A percentile compares a stretch with the other conserved stretches of the same genome.
These are phyloP conservation scores for Alternaria metachromatica DNA, from an alignment of 2,329 filamentous ascomycete species.

Conservation along the genomic window DNA sequence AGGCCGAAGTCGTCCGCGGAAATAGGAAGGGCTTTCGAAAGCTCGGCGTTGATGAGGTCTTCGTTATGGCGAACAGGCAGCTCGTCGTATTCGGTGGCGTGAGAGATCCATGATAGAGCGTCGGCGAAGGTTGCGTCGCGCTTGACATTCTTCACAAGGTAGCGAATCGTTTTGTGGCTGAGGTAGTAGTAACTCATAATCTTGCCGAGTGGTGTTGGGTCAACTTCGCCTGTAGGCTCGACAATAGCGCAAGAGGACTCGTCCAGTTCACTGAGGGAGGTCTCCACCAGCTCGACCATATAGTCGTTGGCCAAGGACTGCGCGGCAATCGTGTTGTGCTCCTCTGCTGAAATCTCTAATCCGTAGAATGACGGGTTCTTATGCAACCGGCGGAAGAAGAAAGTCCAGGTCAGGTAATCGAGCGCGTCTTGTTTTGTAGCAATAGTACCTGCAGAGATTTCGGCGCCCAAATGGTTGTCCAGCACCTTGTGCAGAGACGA, in stretches of 20 bases:
- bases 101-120: slow-evolving; percentile 88
- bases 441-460: slow-evolving; percentile 92
- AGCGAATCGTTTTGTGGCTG: slow-evolving; percentile 91
- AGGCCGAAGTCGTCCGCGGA: slow-evolving; percentile 68
- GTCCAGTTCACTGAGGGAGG: slow-evolving; percentile 80
- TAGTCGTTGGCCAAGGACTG: slow-evolving; percentile 90
- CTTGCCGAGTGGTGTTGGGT: slow-evolving; percentile 89
- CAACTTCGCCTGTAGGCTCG: slow-evolving; percentile 85
- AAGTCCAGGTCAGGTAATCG: slow-evolving; percentile 98
- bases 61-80: slow-evolving; percentile 97
- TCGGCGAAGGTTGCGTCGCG: slow-evolving; percentile 79
- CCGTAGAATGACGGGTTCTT: slow-evolving; percentile 99
- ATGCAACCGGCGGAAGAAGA: slow-evolving; percentile 96
- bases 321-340: slow-evolving; percentile 85
- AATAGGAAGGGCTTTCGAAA: slow-evolving; percentile 82
- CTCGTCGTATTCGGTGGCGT: slow-evolving; percentile 95
- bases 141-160: slow-evolving; percentile 78
- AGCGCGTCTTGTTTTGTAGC: slow-evolving; percentile 94
- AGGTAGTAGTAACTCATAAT: slow-evolving; percentile 99
- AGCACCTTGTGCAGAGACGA: slow-evolving; percentile 95
- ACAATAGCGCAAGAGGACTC: slow-evolving; percentile 84
- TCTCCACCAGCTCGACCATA: slow-evolving; percentile 91
- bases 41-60: slow-evolving; percentile 91
- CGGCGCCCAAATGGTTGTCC: slow-evolving; percentile 94
- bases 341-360: slow-evolving; percentile 88